phyloP scores from a whole-genome alignment of 768 basidiomycete species.

The Lactarius vividus region DNA sequence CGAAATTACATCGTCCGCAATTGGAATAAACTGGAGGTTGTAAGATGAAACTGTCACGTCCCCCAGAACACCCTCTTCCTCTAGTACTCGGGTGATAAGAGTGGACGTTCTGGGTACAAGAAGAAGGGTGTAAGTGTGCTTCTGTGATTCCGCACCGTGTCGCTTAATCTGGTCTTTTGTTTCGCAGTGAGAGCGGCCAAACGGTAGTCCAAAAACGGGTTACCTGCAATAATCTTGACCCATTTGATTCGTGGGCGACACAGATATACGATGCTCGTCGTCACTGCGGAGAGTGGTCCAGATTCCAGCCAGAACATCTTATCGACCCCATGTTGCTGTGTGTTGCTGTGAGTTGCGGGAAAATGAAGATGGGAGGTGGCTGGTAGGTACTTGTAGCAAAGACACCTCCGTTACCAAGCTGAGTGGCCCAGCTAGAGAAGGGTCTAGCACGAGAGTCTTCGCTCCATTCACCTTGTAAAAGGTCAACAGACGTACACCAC shows the following conservation, averaged over 20 bases:
- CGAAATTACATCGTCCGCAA: constrained; percentile 91
- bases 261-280: constrained; percentile 89
- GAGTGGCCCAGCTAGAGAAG: constrained; percentile 83
- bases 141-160: constrained; percentile 65
- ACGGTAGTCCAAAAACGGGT: constrained; percentile 33
- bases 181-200: constrained; percentile 30
- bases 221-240: constrained; percentile 90
- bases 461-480: constrained; percentile 74
- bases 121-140: constrained; percentile 82
- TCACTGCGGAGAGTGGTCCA: constrained; percentile 77
- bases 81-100: constrained; percentile 79
- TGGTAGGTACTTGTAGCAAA: constrained; percentile 69
- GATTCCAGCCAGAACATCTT: constrained; percentile 99
- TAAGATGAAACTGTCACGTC: constrained; percentile 85
- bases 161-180: constrained; percentile 85
- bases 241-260: constrained; percentile 83
- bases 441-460: constrained; percentile 94
- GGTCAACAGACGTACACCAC: neutral
- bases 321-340: constrained; percentile 95
- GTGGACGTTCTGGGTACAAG: constrained; percentile 87
- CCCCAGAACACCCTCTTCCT: constrained; percentile 98
- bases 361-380: neutral
- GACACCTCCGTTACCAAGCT: constrained; percentile 95
- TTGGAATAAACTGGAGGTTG: constrained; percentile 89
- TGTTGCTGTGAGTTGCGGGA: neutral